phyloP scores from a whole-genome alignment of 169 alveolate genomes.

The Cytauxzoon felis region DNA sequence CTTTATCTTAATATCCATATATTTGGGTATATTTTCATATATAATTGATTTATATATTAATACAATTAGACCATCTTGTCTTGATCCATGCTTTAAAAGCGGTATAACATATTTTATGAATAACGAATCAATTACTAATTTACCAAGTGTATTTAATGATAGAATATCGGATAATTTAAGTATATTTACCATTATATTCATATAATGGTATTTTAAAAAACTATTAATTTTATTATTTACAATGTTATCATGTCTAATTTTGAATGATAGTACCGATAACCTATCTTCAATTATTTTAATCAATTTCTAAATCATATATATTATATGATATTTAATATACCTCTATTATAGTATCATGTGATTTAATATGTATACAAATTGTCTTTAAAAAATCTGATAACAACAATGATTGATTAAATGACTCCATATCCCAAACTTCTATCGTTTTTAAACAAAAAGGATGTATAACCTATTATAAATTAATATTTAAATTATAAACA shows the following conservation, averaged over 20 bases:
- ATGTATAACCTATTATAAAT: neutral
- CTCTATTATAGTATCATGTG: no score
- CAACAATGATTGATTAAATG: neutral
- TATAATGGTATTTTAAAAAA: conserved; percentile 8
- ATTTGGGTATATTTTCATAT: neutral
- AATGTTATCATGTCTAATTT: neutral
- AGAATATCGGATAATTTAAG: conserved; percentile 20
- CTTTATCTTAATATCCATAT: conserved; percentile 15
- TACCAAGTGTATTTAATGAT: conserved; percentile 31
- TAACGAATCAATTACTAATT: conserved; percentile 10
- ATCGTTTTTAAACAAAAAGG: conserved; percentile 32
- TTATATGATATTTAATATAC: no score
- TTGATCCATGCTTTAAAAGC: conserved; percentile 7
- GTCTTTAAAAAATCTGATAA: conserved; percentile 5
- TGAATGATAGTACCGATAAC: conserved; percentile 9
- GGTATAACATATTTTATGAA: conserved; percentile 31
- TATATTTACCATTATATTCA: conserved; percentile 14
- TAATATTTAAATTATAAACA: neutral
- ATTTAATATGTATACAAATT: no score
- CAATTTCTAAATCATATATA: no score
- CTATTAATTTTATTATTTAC: conserved; percentile 8
- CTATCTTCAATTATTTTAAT: conserved; percentile 13
- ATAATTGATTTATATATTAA: conserved; percentile 1
- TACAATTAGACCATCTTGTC: conserved; percentile 40
- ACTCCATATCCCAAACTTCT: conserved; percentile 29